Evolutionary conservation across 352 stramenopile species (phyloP), one percentile per base, ranked within the genome.

Genomic region (Phytopythium chamaehyphon): DNA sequence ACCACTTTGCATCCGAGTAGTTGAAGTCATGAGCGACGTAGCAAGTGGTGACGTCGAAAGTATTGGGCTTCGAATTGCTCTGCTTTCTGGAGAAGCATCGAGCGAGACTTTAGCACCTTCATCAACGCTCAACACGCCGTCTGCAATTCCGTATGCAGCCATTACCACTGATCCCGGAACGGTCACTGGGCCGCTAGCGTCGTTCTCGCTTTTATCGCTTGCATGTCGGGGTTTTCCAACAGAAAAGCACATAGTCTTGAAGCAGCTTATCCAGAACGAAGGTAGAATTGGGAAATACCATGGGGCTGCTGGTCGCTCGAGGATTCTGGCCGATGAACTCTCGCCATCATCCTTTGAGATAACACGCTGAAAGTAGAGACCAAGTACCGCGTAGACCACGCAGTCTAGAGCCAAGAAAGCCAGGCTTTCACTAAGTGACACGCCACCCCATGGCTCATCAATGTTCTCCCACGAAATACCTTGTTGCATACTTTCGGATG

Each of bases 271-370:
- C 90, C 88, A 97, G 64, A 89, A 97, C 14, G 55, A 78, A 7
- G 66, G 69, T 35, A 71, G 69, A 0, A 95, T 39, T 0, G 82
- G 75, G 61, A 98, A 98, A 55, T 96, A 97, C 78, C 84, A 97
- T 18, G 59, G 58, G 63, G 88, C 49, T 55, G 57, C 5, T 31
- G 40, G 55, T 15, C 53, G 48, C 15, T 26, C 19, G 23, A 26
- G 19, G 12, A 47, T 39, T 64, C 19, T 33, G 43, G 88, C 45
- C 84, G 48, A 7, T 72, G 69, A 21, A 81, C 62, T 0, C 57
- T 46, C 35, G 80, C 91, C 93, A 40, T 89, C 96, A 47, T 95
- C 65, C 28, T 76, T 86, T 0, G 88, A 83, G 4, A 97, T 57
- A 1, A 96, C 81, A 39, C 86, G 72, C 47, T 96, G 88, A 14